These are phyloP conservation scores for Pseudoturritis turrita DNA, from an alignment of 345 rosid species.

Conservation along the genomic window DNA sequence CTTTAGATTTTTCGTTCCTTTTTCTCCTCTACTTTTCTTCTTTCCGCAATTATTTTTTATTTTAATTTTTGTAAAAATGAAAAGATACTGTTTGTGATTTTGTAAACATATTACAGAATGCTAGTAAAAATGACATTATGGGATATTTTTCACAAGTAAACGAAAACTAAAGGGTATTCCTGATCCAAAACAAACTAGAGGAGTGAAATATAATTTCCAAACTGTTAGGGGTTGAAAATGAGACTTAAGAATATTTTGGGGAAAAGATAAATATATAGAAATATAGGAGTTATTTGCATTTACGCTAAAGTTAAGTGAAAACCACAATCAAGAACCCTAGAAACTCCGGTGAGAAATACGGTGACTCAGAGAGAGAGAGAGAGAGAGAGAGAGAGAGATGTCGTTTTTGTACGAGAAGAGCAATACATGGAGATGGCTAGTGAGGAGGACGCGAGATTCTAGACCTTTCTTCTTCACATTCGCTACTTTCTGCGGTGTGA, in stretches of 20 bases:
- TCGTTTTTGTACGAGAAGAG: slow-evolving; percentile 69
- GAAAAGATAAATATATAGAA: background rate
- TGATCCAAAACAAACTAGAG: background rate
- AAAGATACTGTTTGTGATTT: background rate
- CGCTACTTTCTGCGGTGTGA: slow-evolving; percentile 86
- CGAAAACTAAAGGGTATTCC: too few species aligned
- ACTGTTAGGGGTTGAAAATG: background rate
- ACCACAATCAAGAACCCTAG: slow-evolving; percentile 26
- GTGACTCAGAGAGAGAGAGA: background rate
- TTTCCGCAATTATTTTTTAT: background rate
- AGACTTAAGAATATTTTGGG: background rate
- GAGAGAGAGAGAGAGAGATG: slow-evolving; percentile 30
- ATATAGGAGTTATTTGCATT: background rate
- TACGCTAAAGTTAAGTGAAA: background rate
- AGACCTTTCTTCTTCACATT: slow-evolving; percentile 85
- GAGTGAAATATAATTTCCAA: background rate
- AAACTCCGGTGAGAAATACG: slow-evolving; percentile 20
- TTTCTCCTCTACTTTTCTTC: background rate
- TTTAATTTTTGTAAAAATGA: background rate
- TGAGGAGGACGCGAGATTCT: slow-evolving; percentile 70
- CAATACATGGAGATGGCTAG: slow-evolving; percentile 74
- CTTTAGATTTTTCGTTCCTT: background rate
- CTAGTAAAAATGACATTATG: background rate
- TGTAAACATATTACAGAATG: too few species aligned
- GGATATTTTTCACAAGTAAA: too few species aligned